Conservation (phyloP, 2,329 filamentous ascomycete species). For the Paramyrothecium sp. region DNA sequence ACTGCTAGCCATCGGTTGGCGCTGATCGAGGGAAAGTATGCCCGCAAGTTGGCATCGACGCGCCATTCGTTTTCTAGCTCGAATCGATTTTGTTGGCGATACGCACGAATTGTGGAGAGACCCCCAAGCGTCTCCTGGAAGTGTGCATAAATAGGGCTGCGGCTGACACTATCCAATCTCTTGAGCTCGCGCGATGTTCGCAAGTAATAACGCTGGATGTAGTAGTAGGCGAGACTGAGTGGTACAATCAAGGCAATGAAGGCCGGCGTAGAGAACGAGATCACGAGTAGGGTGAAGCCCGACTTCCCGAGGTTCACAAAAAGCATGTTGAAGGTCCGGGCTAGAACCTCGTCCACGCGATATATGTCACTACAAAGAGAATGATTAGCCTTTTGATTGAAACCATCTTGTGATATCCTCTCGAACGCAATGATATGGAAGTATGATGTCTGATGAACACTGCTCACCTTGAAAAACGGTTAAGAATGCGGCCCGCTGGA, state of each 20-base stretch:
- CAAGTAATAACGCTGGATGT: constrained; percentile 95
- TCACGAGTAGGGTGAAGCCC: constrained; percentile 81
- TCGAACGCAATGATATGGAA: too few relatives aligned
- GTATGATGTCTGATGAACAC: not conserved
- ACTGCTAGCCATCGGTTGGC: constrained; percentile 94
- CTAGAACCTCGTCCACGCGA: constrained; percentile 86
- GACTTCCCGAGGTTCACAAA: constrained; percentile 75
- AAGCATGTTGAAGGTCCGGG: constrained; percentile 96
- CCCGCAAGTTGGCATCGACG: constrained; percentile 88
- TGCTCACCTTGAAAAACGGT: constrained; percentile 85
- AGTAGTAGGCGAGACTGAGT: constrained; percentile 77
- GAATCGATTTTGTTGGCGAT: constrained; percentile 84
- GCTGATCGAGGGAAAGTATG: constrained; percentile 94
- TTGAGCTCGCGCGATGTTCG: constrained; percentile 95
- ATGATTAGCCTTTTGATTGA: not conserved
- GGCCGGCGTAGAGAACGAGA: constrained; percentile 75
- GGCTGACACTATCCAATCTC: constrained; percentile 89
- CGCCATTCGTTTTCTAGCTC: constrained; percentile 95
- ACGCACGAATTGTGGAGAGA: constrained; percentile 92
- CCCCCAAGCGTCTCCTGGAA: constrained; percentile 97
- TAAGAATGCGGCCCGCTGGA: constrained; percentile 91
- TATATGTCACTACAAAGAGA: constrained; percentile 67
- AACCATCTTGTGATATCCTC: too few relatives aligned
- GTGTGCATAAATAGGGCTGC: constrained; percentile 95
- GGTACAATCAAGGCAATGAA: constrained; percentile 83